Percentiles rank a stretch among this genome's conserved stretches.
phyloP scores from a whole-genome alignment of 2,329 filamentous ascomycete species.

The Periconia sp. region DNA sequence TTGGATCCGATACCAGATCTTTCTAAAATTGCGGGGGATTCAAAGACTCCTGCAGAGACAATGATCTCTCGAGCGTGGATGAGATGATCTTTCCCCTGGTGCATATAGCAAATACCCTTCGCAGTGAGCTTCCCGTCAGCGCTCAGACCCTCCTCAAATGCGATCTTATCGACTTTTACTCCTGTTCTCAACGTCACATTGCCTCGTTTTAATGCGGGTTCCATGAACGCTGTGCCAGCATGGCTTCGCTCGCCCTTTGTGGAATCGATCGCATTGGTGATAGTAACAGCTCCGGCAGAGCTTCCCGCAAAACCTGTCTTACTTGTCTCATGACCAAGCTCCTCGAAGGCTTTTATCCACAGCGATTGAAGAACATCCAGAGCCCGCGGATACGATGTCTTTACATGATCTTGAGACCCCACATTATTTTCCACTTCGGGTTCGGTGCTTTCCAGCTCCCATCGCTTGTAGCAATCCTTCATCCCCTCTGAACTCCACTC shows the following conservation, averaged over 20 bases:
- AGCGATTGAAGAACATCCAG: conserved; percentile 16
- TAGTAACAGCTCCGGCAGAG: conserved; percentile 13
- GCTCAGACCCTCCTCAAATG: conserved; percentile 8
- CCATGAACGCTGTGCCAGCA: conserved; percentile 19
- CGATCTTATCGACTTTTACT: conserved; percentile 16
- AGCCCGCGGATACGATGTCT: conserved; percentile 14
- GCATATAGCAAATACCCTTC: conserved; percentile 12
- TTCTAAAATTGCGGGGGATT: conserved; percentile 56
- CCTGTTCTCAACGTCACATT: conserved; percentile 17
- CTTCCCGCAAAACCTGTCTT: conserved; percentile 14
- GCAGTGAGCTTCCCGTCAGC: conserved; percentile 15
- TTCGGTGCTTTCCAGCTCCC: conserved; percentile 8
- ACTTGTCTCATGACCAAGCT: conserved; percentile 13
- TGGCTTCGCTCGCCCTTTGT: conserved; percentile 21
- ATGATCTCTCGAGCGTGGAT: conserved; percentile 12
- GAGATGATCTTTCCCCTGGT: conserved; percentile 7
- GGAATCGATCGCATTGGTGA: conserved; percentile 19
- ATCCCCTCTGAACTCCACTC: conserved; percentile 3
- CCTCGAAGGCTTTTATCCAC: conserved; percentile 17
- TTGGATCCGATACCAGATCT: conserved; percentile 60
- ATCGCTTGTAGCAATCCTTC: conserved; percentile 16
- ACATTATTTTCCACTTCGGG: conserved; percentile 1
- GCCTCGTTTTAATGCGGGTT: conserved; percentile 17
- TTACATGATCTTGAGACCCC: conserved; percentile 8
- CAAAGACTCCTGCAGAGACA: conserved; percentile 50